These are phyloP conservation scores for Aureococcus anophagefferens DNA, from an alignment of 108 stramenopile species.

Conservation along the genomic window DNA sequence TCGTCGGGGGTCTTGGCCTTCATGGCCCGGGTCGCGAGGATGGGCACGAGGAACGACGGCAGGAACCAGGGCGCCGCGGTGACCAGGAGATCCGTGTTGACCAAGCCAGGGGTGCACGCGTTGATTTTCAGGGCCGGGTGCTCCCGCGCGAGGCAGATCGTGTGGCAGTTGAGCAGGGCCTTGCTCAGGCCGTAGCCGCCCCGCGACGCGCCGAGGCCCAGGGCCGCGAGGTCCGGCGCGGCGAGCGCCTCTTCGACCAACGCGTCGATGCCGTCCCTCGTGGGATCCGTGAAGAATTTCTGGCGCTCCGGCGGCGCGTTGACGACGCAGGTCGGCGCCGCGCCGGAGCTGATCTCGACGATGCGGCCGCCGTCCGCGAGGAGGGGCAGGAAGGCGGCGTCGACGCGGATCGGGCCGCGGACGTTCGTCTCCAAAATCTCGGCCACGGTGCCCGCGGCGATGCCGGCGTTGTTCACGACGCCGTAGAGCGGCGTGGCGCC, in stretches of 20 bases:
- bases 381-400: conserved; percentile 8
- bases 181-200: not conserved
- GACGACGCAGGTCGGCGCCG: conserved; percentile 2
- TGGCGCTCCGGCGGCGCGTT: not conserved
- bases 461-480: conserved; percentile 11
- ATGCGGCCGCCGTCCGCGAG: conserved; percentile 2
- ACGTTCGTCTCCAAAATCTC: not conserved
- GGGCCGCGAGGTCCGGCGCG: not conserved
- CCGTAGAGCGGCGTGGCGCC: not conserved
- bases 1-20: too few species aligned
- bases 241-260: not conserved
- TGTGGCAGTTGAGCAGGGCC: too few species aligned
- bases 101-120: conserved; percentile 10
- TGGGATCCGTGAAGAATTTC: too few species aligned
- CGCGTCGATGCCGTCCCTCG: not conserved
- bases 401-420: conserved; percentile 7
- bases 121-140: conserved; percentile 1
- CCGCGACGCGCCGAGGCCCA: not conserved
- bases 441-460: not conserved
- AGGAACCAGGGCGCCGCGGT: too few species aligned
- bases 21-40: too few species aligned
- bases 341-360: conserved; percentile 4
- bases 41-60: too few species aligned
- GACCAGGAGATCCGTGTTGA: conserved; percentile 3
- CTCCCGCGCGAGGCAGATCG: not conserved